Percentiles rank a stretch among this genome's conserved stretches.
Conservation (phyloP, 2,329 filamentous ascomycete genomes). For the Lecanoromycetidae sp. region DNA sequence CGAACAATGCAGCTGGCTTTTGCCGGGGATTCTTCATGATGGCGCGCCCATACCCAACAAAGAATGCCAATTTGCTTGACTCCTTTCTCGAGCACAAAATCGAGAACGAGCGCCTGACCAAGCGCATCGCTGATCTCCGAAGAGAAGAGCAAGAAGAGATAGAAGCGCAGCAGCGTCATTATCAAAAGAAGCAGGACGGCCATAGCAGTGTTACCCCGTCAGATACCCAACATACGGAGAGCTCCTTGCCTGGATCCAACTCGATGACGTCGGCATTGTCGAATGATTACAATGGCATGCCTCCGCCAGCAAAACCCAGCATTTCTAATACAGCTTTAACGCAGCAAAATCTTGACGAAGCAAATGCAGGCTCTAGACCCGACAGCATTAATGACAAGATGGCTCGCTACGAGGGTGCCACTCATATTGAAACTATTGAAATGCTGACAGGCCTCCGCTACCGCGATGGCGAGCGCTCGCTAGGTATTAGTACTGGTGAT, state of each 20-base stretch:
- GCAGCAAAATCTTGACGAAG: slow-evolving; percentile 66
- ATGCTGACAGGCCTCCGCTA: slow-evolving; percentile 85
- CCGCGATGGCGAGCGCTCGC: slow-evolving; percentile 74
- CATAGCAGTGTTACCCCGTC: slow-evolving; percentile 41
- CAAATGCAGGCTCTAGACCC: slow-evolving; percentile 49
- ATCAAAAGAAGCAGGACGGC: slow-evolving; percentile 46
- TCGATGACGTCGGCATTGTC: slow-evolving; percentile 20
- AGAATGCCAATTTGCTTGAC: slow-evolving; percentile 72
- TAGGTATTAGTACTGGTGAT: slow-evolving; percentile 77
- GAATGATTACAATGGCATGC: slow-evolving; percentile 43
- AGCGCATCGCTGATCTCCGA: slow-evolving; percentile 73
- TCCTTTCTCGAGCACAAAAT: slow-evolving; percentile 95
- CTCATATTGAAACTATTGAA: slow-evolving; percentile 77
- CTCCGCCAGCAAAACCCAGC: slow-evolving; percentile 51
- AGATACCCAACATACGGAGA: slow-evolving; percentile 26
- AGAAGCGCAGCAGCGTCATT: slow-evolving; percentile 52
- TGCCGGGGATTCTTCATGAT: slow-evolving; percentile 92
- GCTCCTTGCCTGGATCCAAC: slow-evolving; percentile 27
- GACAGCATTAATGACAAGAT: slow-evolving; percentile 78
- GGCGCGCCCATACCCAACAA: slow-evolving; percentile 78
- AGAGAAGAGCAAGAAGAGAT: slow-evolving; percentile 73
- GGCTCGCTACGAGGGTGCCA: slow-evolving; percentile 64
- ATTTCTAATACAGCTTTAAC: slow-evolving; percentile 59
- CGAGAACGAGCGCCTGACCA: slow-evolving; percentile 77
- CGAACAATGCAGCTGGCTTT: slow-evolving; percentile 53